phyloP scores from a whole-genome alignment of 768 basidiomycete species.

The Lyophyllum decastes region DNA sequence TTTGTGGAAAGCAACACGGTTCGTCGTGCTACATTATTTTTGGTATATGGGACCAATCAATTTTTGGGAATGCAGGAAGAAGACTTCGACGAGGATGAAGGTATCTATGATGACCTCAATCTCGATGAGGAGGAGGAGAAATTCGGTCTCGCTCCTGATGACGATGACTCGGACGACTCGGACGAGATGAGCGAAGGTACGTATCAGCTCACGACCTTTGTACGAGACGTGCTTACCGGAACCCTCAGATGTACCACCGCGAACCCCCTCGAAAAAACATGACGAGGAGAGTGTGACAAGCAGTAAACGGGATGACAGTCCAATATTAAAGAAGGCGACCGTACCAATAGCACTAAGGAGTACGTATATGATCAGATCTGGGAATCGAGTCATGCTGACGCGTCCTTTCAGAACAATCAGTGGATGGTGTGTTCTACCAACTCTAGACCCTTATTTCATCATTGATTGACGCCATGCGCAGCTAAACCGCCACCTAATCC shows the following conservation, averaged over 20 bases:
- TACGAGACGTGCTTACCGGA: constrained; percentile 11
- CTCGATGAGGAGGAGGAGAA: constrained; percentile 97
- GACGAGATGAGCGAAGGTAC: constrained; percentile 74
- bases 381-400: constrained; percentile 2
- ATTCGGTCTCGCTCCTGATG: constrained; percentile 77
- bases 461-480: constrained; percentile 21
- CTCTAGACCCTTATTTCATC: constrained; percentile 1
- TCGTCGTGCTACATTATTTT: constrained; percentile 34
- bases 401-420: constrained; percentile 58
- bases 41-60: constrained; percentile 17
- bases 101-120: constrained; percentile 96
- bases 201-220: not conserved
- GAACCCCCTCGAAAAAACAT: constrained; percentile 71
- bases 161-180: constrained; percentile 79
- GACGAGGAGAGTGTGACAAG: constrained; percentile 78
- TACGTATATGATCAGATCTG: constrained; percentile 37
- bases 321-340: constrained; percentile 76
- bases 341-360: constrained; percentile 69
- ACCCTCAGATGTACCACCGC: constrained; percentile 58
- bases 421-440: constrained; percentile 53
- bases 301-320: constrained; percentile 77
- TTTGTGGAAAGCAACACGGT: constrained; percentile 97
- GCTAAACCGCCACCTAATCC: constrained; percentile 79
- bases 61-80: constrained; percentile 68
- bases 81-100: constrained; percentile 95